These are phyloP conservation scores for Verticillium nonalfalfae DNA, from an alignment of 2,329 filamentous ascomycete genomes.

Conservation along the genomic window DNA sequence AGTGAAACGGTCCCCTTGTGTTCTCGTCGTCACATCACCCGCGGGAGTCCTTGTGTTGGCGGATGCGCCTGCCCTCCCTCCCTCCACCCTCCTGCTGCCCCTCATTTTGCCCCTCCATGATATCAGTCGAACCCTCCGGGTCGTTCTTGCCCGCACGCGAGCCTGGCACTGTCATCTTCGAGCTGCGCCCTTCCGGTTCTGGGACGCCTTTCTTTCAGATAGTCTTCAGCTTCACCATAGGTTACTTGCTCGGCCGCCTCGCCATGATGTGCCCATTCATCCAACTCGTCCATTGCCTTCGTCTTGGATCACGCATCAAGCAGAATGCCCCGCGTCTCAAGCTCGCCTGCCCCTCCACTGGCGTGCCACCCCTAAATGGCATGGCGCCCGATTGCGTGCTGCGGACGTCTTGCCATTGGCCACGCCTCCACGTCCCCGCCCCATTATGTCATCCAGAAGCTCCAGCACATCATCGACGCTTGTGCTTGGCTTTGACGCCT, in stretches of 20 bases:
- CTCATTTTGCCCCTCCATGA: background rate
- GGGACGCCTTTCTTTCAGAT: background rate
- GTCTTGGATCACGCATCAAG: background rate
- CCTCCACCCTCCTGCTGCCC: background rate
- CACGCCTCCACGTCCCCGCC: constrained; percentile 9
- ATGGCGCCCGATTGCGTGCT: constrained; percentile 24
- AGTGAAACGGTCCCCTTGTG: background rate
- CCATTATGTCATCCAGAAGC: constrained; percentile 22
- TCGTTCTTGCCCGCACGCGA: background rate
- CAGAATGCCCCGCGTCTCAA: constrained; percentile 1
- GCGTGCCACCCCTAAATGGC: constrained; percentile 11
- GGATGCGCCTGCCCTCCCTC: background rate
- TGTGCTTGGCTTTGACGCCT: background rate
- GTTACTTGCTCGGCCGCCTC: background rate
- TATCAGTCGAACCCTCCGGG: background rate
- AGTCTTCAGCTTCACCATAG: background rate
- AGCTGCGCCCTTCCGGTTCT: no score
- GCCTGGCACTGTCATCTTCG: background rate
- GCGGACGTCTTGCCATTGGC: constrained; percentile 20
- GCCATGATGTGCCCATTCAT: background rate
- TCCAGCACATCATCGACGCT: constrained; percentile 5
- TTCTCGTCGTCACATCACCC: background rate
- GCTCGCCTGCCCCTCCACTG: constrained; percentile 19
- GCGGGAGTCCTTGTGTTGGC: background rate
- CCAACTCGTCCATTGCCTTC: background rate